Evolutionary conservation across 1,139 yeast species (phyloP), one percentile per base, ranked within the genome.

Genomic region (Geotrichum candidum): DNA sequence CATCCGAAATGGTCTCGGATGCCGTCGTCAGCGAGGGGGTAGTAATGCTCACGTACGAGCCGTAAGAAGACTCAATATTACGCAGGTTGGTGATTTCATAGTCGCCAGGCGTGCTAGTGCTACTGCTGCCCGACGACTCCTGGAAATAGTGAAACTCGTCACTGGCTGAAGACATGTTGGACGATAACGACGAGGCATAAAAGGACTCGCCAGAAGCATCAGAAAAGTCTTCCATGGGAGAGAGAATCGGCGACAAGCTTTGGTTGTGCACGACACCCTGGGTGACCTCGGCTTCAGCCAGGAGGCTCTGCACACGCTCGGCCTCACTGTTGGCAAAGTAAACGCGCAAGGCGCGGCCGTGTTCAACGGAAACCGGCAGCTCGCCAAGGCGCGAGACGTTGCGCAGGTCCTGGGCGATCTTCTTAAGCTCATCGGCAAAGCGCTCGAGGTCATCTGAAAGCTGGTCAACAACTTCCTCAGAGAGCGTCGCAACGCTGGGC

Each of bases 241-340:
- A 61, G 11, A 59, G 51, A 53, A 61, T 51, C 23, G 46, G 38
- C 18, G 56, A 52, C 29, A 54, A 31, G 29, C 45, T 52, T 23
- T 59, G 61, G 6, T 54, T 22, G 15, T 52, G 23, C 10, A 75
- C 68, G 11, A 68, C 68, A 31, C 76, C 77, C 11, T 68, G 61
- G 0, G 73, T 63, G 29, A 73, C 74, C 27, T 71, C 78, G 52
- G 72, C 69, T 54, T 74, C 77, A 11, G 65, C 65, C 56, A 74
- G 65, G 48, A 75, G 65, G 38, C 64, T 52, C 46, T 67, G 64
- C n/a, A 74, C 76, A 54, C 70, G 68, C n/a, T 68, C 71, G 1
- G 70, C 62, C 57, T 74, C 77, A 38, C 74, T 66, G 61, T 75
- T 75, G 56, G 78, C 77, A 67, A 75, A 75, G 61, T 75, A 76